phyloP scores from a whole-genome alignment of 2,329 filamentous ascomycete genomes.

The Harringtonia lauricola region DNA sequence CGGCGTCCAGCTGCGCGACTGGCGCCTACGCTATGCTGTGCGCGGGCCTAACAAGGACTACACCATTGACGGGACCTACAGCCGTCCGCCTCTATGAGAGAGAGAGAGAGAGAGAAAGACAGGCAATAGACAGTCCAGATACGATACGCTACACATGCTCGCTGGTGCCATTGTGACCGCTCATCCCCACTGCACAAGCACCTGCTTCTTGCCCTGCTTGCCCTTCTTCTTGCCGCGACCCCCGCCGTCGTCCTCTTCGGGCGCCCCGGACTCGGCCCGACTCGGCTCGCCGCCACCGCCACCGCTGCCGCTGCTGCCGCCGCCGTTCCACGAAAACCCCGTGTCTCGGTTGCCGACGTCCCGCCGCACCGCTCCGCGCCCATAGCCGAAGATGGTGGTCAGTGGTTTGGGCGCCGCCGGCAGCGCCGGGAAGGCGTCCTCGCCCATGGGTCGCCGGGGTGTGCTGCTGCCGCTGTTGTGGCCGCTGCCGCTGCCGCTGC shows the following conservation, averaged over 20 bases:
- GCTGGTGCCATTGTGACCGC: too few relatives aligned
- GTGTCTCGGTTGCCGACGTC: conserved; percentile 38
- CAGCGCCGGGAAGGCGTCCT: conserved; percentile 71
- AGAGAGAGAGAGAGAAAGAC: background rate
- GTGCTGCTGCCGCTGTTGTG: background rate
- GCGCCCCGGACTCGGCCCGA: conserved; percentile 12
- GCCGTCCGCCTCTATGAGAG: conserved; percentile 15
- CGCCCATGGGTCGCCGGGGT: conserved; percentile 13
- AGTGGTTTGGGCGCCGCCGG: conserved; percentile 63
- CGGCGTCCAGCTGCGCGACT: conserved; percentile 44
- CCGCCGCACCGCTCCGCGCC: conserved; percentile 40
- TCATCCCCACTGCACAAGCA: conserved; percentile 50
- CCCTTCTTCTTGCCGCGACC: conserved; percentile 43
- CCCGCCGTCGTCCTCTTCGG: conserved; percentile 15
- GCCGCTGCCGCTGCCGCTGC: background rate
- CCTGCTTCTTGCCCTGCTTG: conserved; percentile 51
- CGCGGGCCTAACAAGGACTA: conserved; percentile 68
- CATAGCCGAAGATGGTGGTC: conserved; percentile 52
- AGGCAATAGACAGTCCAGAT: too few relatives aligned
- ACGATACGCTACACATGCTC: too few relatives aligned
- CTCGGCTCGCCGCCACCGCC: conserved; percentile 11
- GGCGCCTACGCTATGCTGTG: conserved; percentile 54
- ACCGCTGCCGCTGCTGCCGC: conserved; percentile 12
- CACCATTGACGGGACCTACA: conserved; percentile 43
- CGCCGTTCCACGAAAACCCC: conserved; percentile 41